Percentiles rank a stretch among this genome's conserved stretches.
Conservation (phyloP, 164 flowering plant species). For the Buxus sempervirens region DNA sequence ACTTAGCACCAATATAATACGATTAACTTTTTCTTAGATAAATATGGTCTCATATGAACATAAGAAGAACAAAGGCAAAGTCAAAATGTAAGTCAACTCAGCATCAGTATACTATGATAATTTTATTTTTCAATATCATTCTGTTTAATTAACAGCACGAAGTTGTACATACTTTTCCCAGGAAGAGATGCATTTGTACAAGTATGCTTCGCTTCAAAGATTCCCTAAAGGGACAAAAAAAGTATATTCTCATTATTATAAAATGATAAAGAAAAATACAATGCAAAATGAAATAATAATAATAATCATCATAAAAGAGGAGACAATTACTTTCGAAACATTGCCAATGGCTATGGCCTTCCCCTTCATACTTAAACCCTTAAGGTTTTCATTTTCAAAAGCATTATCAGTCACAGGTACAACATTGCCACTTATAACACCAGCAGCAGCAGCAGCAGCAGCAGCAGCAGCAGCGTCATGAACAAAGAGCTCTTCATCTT, state of each 20-base stretch:
- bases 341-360: constrained; percentile 24
- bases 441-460: constrained; percentile 1
- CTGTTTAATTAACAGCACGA: not conserved
- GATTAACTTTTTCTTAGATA: not conserved
- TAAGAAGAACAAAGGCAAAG: not conserved
- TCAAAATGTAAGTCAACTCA: not conserved
- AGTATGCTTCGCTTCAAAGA: constrained; percentile 20
- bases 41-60: not conserved
- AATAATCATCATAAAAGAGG: constrained; percentile 5
- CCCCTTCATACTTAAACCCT: constrained; percentile 35
- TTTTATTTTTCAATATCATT: not conserved
- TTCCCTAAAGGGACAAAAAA: constrained; percentile 31
- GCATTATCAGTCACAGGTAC: constrained; percentile 6
- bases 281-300: not conserved
- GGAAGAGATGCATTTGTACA: constrained; percentile 19
- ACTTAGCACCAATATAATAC: not conserved
- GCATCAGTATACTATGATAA: not conserved
- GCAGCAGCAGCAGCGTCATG: constrained; percentile 10
- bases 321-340: constrained; percentile 28
- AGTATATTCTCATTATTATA: not conserved
- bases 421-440: constrained; percentile 12
- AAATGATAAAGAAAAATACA: not conserved
- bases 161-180: constrained; percentile 27
- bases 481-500: constrained; percentile 21
- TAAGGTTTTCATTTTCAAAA: constrained; percentile 6